Evolutionary conservation across 1,284 basidiomycete genomes (phyloP).

Genomic region (Baeospora myosura): DNA sequence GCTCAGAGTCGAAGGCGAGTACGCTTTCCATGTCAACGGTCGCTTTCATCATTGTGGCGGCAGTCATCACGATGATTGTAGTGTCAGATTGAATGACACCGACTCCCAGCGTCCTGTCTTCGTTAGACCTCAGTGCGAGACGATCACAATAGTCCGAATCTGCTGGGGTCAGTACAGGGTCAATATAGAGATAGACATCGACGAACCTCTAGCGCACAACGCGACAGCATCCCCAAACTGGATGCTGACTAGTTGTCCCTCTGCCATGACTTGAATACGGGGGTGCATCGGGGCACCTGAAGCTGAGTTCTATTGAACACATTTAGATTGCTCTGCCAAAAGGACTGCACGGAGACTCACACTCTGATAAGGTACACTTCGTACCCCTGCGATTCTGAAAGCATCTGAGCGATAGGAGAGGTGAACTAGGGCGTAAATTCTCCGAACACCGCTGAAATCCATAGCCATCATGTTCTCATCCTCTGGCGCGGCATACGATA

Average conservation of each 20-base stretch:
- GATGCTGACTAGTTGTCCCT: conserved; percentile 50
- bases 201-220: conserved; percentile 54
- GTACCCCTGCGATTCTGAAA: conserved; percentile 41
- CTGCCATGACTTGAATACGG: conserved; percentile 50
- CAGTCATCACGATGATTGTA: conserved; percentile 55
- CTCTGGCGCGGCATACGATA: conserved; percentile 59
- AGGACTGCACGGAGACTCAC: conserved; percentile 33
- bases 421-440: conserved; percentile 58
- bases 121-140: conserved; percentile 59
- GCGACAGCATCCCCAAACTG: conserved; percentile 76
- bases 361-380: conserved; percentile 65
- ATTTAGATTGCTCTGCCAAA: conserved; percentile 6
- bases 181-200: not conserved
- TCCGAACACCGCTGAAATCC: conserved; percentile 36
- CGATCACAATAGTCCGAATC: conserved; percentile 67
- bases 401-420: conserved; percentile 34
- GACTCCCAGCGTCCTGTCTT: conserved; percentile 64
- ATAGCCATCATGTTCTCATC: conserved; percentile 36
- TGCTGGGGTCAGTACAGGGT: conserved; percentile 21
- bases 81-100: conserved; percentile 46
- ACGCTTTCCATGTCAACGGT: conserved; percentile 57
- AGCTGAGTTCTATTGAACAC: conserved; percentile 43
- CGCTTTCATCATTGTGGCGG: conserved; percentile 61
- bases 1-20: conserved; percentile 51
- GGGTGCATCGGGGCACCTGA: conserved; percentile 66